These are phyloP conservation scores for Pisolithus orientalis DNA, from an alignment of 768 basidiomycete genomes.

Conservation along the genomic window DNA sequence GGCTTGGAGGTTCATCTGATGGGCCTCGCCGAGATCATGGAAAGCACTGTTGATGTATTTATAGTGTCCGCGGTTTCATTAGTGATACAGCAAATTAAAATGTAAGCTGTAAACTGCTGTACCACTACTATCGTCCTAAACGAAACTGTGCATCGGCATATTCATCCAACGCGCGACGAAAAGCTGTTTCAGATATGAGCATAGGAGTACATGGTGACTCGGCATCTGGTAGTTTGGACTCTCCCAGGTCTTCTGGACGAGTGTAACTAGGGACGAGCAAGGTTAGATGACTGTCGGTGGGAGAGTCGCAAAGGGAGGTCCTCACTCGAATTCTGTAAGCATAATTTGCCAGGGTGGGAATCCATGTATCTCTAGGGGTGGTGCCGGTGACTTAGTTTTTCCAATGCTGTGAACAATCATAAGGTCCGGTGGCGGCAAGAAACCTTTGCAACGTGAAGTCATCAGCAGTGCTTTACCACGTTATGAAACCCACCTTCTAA, in stretches of 20 bases:
- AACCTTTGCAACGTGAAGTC: slow-evolving; percentile 37
- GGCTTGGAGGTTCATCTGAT: no score
- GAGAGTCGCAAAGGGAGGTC: not conserved
- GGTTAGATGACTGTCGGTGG: slow-evolving; percentile 3
- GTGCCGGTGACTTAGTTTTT: slow-evolving; percentile 27
- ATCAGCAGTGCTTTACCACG: slow-evolving; percentile 1
- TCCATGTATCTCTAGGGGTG: slow-evolving; percentile 61
- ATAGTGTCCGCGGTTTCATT: not conserved
- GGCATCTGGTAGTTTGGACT: not conserved
- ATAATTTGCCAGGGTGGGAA: slow-evolving; percentile 87
- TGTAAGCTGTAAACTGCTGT: not conserved
- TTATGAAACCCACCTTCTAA: slow-evolving; percentile 49
- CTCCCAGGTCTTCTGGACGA: slow-evolving; percentile 8
- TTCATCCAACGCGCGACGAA: slow-evolving; percentile 67
- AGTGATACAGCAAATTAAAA: not conserved
- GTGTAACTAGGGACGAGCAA: slow-evolving; percentile 14
- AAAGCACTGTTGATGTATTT: not conserved
- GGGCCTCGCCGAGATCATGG: not conserved
- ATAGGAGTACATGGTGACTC: slow-evolving; percentile 1
- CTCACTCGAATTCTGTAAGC: slow-evolving; percentile 76
- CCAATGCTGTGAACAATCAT: slow-evolving; percentile 65
- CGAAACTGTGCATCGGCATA: slow-evolving; percentile 73
- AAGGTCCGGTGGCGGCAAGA: slow-evolving; percentile 65
- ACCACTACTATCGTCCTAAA: slow-evolving; percentile 52
- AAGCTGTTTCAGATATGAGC: slow-evolving; percentile 47